Base-by-base conservation (phyloP, 2,329 filamentous ascomycete genomes). In the Pseudohalonectria lignicola region DNA sequence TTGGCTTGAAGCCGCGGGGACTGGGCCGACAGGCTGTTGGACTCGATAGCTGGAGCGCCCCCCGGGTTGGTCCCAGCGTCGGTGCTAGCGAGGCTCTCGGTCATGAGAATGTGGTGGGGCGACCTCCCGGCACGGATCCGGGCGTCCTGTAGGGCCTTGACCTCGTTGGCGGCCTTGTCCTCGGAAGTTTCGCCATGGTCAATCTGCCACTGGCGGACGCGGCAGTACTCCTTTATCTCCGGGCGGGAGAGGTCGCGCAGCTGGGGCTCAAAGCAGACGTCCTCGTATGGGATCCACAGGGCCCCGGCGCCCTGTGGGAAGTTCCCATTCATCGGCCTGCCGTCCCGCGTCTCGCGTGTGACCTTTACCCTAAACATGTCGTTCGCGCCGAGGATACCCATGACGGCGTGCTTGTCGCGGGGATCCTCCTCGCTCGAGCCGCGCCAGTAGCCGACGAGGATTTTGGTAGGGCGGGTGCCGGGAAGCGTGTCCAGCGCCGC, bases 341-440 rank as follows among this genome's bases (percentile, higher is more conserved):
- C 76, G 47, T 79, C 74, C 3, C 74, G 67, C 0, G 75, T 79
- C 47, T 76, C 66, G 5, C 71, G 62, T 1, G 74, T 66, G 0
- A 80, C 61, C 51, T 79, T 79, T 39, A 79, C 73, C 0, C 76
- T 61, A 50, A 81, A 79, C 67, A 76, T 78, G 45, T 79, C 74
- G 39, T 77, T 77, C 15, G 67, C 66, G 1, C 74, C 74, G 0
- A 80, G 54, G 10, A 80, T 76, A 4, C 76, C 76, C 39, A 72
- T 75, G 0, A 79, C 73, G 0, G 75, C 76, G 47, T 80, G 76
- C 37, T 74, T 72, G 48, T 79, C 65, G 11, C 57, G 55, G 2
- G 59, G 50, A 3, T 65, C 54, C 0, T 50, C 30, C 36, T 71
- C 67, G 23, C 60, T 66, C 0, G 74, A 79, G 11, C 67, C 64